Evolutionary conservation across 1,139 yeast genomes (phyloP).

Genomic region (Taphrina sp.): DNA sequence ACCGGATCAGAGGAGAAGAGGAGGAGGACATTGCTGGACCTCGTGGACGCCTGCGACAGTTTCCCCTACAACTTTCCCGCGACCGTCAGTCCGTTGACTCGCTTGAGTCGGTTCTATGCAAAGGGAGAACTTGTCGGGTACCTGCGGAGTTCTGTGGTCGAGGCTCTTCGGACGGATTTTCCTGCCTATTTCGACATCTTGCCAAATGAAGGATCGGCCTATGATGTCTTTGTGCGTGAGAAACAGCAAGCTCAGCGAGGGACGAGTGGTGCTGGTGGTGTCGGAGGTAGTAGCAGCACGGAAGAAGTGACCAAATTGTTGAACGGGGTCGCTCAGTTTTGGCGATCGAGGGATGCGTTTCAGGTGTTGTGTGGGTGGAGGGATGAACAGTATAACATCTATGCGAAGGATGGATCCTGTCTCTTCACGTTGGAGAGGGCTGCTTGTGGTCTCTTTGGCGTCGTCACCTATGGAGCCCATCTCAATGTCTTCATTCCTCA

Average conservation of each 20-base stretch:
- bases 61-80: constrained; percentile 6
- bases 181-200: constrained; percentile 19
- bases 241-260: background rate
- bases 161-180: constrained; percentile 10
- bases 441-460: constrained; percentile 75
- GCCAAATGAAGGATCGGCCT: constrained; percentile 18
- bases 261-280: no score
- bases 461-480: constrained; percentile 87
- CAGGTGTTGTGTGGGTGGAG: constrained; percentile 74
- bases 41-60: constrained; percentile 20
- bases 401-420: constrained; percentile 54
- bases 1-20: no score
- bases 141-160: constrained; percentile 9
- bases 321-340: constrained; percentile 18
- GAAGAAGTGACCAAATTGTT: constrained; percentile 8
- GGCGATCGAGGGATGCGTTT: constrained; percentile 43
- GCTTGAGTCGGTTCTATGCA: constrained; percentile 15
- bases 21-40: constrained; percentile 12
- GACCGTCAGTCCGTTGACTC: background rate
- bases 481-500: constrained; percentile 72
- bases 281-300: background rate
- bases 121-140: constrained; percentile 11
- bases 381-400: constrained; percentile 73
- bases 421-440: constrained; percentile 77
- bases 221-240: constrained; percentile 14